phyloP scores from a whole-genome alignment of 805 yeast species.

The Sporopachydermia lactativora region DNA sequence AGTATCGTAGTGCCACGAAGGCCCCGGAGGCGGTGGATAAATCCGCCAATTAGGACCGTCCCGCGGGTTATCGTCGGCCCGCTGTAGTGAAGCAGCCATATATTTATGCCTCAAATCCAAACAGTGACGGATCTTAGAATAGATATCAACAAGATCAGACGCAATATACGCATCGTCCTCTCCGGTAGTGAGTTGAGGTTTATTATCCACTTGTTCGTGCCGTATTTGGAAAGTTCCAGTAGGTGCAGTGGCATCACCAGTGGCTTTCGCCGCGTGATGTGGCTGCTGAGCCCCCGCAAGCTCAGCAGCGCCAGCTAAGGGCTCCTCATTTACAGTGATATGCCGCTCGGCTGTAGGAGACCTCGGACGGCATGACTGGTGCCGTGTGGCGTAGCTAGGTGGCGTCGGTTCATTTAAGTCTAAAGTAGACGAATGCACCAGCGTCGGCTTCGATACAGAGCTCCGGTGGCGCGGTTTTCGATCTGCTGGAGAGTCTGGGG shows the following conservation, averaged over 20 bases:
- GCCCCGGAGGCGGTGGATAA: conserved; percentile 90
- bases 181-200: conserved; percentile 31
- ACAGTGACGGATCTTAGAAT: conserved; percentile 47
- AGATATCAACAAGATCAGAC: conserved; percentile 50
- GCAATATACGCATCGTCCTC: conserved; percentile 45
- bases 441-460: neutral
- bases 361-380: neutral
- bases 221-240: conserved; percentile 4
- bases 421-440: neutral
- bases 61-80: conserved; percentile 71
- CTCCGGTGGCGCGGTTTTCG: neutral
- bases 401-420: neutral
- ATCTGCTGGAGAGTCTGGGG: neutral
- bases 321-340: neutral
- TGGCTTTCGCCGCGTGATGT: conserved; percentile 14
- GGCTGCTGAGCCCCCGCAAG: conserved; percentile 5
- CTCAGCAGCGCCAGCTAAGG: conserved; percentile 1
- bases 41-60: conserved; percentile 59
- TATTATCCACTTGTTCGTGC: conserved; percentile 19
- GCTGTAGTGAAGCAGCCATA: conserved; percentile 56
- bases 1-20: conserved; percentile 59
- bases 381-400: conserved; percentile 1
- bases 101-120: conserved; percentile 67
- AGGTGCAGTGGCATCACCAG: conserved; percentile 14
- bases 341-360: neutral